A percentile compares a stretch with the other conserved stretches of the same genome.
These are phyloP conservation scores for Ceratobasidium sp. DNA, from an alignment of 1,284 basidiomycete genomes.

Conservation along the genomic window DNA sequence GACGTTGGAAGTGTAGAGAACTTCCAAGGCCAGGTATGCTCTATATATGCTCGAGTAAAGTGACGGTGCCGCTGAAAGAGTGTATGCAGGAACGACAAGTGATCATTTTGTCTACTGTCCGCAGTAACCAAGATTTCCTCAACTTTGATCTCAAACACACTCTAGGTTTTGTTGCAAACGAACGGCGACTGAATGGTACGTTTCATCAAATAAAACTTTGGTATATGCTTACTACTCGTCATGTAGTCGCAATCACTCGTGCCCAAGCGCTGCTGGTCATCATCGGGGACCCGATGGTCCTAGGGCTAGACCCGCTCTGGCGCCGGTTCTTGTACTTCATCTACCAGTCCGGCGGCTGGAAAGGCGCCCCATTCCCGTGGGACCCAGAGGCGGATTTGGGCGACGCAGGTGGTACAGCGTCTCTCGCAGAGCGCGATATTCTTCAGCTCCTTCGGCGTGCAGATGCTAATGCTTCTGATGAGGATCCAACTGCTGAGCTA, in stretches of 20 bases:
- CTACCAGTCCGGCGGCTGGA: conserved; percentile 61
- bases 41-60: not conserved
- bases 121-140: conserved; percentile 66
- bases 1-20: conserved; percentile 71
- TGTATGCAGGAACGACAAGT: conserved; percentile 62
- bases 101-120: conserved; percentile 72
- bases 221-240: not conserved
- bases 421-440: not conserved
- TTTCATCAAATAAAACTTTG: conserved; percentile 42
- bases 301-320: conserved; percentile 65
- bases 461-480: not conserved
- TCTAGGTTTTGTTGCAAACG: conserved; percentile 68
- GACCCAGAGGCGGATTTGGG: conserved; percentile 14
- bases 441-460: conserved; percentile 4
- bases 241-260: conserved; percentile 67
- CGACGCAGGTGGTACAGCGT: not conserved
- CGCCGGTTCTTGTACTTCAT: conserved; percentile 65
- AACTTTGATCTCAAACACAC: conserved; percentile 61
- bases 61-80: not conserved
- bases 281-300: conserved; percentile 65
- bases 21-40: conserved; percentile 68
- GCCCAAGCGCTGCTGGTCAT: conserved; percentile 68
- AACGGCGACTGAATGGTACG: conserved; percentile 70
- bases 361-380: conserved; percentile 52
- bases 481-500: not conserved